Base-by-base conservation (phyloP, 1,139 yeast genomes). In the Yamadazyma sp. region DNA sequence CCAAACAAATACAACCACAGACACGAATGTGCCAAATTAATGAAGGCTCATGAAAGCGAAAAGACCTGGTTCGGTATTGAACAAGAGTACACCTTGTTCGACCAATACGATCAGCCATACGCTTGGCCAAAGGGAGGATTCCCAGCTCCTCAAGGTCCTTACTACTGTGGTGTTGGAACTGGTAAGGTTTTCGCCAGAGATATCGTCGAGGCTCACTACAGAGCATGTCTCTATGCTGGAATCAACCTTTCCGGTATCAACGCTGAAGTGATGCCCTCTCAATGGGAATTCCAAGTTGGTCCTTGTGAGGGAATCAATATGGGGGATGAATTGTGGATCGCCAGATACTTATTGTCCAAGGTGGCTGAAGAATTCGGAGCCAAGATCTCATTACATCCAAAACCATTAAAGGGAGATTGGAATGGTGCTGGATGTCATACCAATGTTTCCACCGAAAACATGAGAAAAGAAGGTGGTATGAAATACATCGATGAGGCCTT, bases 361-460 rank as follows among this genome's bases (percentile, higher is more conserved):
- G 95, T 89, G 45, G 97, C 98, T 54, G 98, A 92, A 76, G 98
- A 92, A 70, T 92, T 92, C 62, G 98, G 96, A 63, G 95, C 92
- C 65, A 91, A 89, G 83, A 91, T 92, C 58, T 88, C 98, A 37
- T 85, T 91, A 85, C 98, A 92, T 79, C 98, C 98, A 70, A 92
- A 92, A 81, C 98, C 97, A 55, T 79, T 89, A 69, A 81, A 84
- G 77, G 98, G 98, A 58, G 98, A 92, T 73, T 92, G 98, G 98
- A 92, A 92, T 71, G 98, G 98, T 77, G 98, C 98, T 66, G 98
- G 98, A 61, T 91, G 98, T 79, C 98, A 92, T 75, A 92, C 98
- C 66, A 92, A 92, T 68, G 98, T 92, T 50, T 89, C 97, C 39
- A 92, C 98, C 58, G 81, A 77, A 70, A 64, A 62, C 39, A 92